Percentiles rank a stretch among this genome's conserved stretches.
phyloP scores from a whole-genome alignment of 139 green algal species.

The Mychonastes homosphaera region DNA sequence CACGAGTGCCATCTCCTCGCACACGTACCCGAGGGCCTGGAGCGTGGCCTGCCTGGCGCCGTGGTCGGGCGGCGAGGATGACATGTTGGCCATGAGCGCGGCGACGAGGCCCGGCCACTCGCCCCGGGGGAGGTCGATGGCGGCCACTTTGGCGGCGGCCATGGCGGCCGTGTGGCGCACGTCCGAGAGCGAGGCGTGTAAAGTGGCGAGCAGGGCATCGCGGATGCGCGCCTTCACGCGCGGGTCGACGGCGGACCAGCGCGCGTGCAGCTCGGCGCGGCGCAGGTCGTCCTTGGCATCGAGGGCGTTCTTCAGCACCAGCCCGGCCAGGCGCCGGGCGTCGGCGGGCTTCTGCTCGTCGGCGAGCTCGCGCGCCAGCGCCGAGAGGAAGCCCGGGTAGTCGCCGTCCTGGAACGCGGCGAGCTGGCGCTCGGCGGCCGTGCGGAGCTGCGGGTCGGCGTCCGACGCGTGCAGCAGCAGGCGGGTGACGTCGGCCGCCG shows the following conservation, averaged over 20 bases:
- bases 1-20: constrained; percentile 81
- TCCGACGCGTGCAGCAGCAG: constrained; percentile 60
- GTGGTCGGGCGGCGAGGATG: constrained; percentile 17
- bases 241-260: constrained; percentile 60
- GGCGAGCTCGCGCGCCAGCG: constrained; percentile 65
- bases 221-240: constrained; percentile 66
- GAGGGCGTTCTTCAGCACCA: constrained; percentile 95
- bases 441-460: constrained; percentile 51
- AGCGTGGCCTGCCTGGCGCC: constrained; percentile 65
- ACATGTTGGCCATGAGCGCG: constrained; percentile 60
- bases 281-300: constrained; percentile 71
- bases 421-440: constrained; percentile 69
- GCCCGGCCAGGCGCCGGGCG: constrained; percentile 66
- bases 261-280: constrained; percentile 47
- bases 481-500: constrained; percentile 25
- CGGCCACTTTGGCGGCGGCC: constrained; percentile 87
- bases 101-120: constrained; percentile 81
- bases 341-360: constrained; percentile 59
- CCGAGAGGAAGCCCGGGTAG: constrained; percentile 59
- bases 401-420: constrained; percentile 64
- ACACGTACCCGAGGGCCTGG: constrained; percentile 88
- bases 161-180: constrained; percentile 67
- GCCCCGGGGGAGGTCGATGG: constrained; percentile 74
- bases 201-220: constrained; percentile 52
- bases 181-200: constrained; percentile 49